A percentile compares a stretch with the other conserved stretches of the same genome.
Evolutionary conservation across 2,329 filamentous ascomycete species (phyloP).

Genomic region (Diatrype stigma): DNA sequence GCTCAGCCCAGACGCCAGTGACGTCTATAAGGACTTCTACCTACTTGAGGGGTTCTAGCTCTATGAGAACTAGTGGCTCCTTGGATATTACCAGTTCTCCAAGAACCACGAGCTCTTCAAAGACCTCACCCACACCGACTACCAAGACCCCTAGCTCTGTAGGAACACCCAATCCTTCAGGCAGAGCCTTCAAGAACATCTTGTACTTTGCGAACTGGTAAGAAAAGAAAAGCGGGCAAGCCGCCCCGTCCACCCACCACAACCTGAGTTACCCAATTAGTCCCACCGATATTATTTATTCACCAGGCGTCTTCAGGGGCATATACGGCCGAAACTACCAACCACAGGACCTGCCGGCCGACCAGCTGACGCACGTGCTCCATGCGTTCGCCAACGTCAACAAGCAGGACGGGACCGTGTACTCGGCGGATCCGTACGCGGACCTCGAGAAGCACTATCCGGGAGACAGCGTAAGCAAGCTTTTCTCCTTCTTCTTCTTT

Average conservation of each 20-base stretch:
- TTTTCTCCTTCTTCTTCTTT: too few species aligned
- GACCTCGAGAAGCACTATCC: slow-evolving; percentile 67
- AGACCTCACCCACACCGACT: background rate
- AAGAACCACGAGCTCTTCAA: background rate
- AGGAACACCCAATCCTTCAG: slow-evolving; percentile 2
- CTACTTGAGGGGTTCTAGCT: background rate
- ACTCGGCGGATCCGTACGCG: slow-evolving; percentile 57
- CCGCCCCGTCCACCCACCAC: background rate
- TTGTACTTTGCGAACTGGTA: slow-evolving; percentile 55
- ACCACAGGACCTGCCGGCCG: slow-evolving; percentile 63
- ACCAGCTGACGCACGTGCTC: slow-evolving; percentile 70
- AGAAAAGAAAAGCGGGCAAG: slow-evolving; percentile 9
- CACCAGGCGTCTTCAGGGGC: slow-evolving; percentile 27
- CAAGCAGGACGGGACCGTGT: slow-evolving; percentile 40
- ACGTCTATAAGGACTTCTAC: background rate
- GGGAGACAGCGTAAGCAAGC: slow-evolving; percentile 59
- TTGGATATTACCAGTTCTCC: background rate
- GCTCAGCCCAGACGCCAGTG: background rate
- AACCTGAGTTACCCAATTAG: background rate
- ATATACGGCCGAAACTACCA: slow-evolving; percentile 49
- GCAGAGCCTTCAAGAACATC: slow-evolving; percentile 34
- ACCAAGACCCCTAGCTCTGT: background rate
- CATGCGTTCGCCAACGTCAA: slow-evolving; percentile 51
- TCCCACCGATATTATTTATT: slow-evolving; percentile 6
- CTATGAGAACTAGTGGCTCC: too few species aligned